Evolutionary conservation across 306 rosid species (phyloP).

Genomic region (Astragalus glycyphyllos): DNA sequence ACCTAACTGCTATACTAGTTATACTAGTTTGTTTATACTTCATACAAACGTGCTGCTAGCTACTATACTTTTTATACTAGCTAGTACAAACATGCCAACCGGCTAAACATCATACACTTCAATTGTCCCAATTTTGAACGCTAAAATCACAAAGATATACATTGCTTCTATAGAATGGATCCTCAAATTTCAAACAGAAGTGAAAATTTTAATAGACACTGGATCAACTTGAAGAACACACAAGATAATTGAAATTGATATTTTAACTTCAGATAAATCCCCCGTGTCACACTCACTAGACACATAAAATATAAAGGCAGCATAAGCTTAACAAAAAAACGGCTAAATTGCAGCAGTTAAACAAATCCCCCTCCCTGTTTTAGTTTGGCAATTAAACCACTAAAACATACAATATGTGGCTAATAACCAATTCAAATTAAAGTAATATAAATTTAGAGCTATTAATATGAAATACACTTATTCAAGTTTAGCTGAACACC

Average conservation of each 20-base stretch:
- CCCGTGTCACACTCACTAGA: background rate
- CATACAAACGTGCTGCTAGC: no score
- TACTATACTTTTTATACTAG: no score
- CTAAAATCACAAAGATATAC: background rate
- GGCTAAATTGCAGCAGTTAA: slow-evolving; percentile 19
- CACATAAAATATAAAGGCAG: no score
- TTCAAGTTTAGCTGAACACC: slow-evolving; percentile 21
- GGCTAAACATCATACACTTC: no score
- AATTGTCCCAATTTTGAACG: background rate
- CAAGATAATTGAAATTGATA: background rate
- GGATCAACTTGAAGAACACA: slow-evolving; percentile 19
- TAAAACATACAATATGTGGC: background rate
- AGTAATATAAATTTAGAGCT: background rate
- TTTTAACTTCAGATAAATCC: background rate
- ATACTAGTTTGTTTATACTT: no score
- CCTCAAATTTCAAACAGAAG: background rate
- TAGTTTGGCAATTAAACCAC: slow-evolving; percentile 20
- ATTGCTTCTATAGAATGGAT: background rate
- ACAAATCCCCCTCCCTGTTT: background rate
- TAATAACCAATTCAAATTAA: slow-evolving; percentile 1
- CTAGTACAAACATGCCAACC: no score
- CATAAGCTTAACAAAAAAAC: slow-evolving; percentile 17
- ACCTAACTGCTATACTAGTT: background rate
- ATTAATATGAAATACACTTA: slow-evolving; percentile 11
- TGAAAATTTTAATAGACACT: slow-evolving; percentile 20